phyloP scores from a whole-genome alignment of 2,329 filamentous ascomycete genomes.

The Colletotrichum spaethianum region DNA sequence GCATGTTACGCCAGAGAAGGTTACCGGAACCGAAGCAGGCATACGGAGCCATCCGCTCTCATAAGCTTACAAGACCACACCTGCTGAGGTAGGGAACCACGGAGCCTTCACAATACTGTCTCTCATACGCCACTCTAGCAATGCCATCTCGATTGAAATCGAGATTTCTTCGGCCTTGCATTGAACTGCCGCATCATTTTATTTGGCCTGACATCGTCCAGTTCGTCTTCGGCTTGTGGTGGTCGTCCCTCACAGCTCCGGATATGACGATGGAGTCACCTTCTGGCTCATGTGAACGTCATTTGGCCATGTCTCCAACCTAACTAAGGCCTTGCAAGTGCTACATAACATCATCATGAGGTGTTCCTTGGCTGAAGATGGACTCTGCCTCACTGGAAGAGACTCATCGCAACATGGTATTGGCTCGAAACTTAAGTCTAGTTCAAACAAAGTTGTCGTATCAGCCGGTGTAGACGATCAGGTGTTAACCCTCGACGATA shows the following conservation, averaged over 20 bases:
- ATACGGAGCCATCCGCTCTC: neutral
- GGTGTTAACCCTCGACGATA: neutral
- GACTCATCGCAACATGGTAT: neutral
- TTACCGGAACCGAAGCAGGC: neutral
- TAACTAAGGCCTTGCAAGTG: neutral
- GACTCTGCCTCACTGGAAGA: neutral
- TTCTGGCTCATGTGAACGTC: neutral
- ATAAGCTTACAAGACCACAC: neutral
- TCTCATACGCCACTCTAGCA: neutral
- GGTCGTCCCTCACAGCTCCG: neutral
- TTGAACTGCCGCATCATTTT: neutral
- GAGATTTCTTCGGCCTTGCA: neutral
- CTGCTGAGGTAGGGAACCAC: neutral
- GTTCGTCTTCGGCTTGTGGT: neutral
- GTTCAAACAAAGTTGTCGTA: slow-evolving; percentile 10
- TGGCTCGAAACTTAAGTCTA: neutral
- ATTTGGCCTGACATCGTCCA: neutral
- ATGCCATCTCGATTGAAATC: neutral
- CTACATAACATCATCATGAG: neutral
- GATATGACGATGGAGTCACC: neutral
- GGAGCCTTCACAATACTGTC: neutral
- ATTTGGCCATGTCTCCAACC: neutral
- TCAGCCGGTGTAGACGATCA: neutral
- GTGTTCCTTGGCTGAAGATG: neutral
- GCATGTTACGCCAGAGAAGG: neutral